phyloP scores from a whole-genome alignment of 352 stramenopile genomes.

The Plasmopara viticola region DNA sequence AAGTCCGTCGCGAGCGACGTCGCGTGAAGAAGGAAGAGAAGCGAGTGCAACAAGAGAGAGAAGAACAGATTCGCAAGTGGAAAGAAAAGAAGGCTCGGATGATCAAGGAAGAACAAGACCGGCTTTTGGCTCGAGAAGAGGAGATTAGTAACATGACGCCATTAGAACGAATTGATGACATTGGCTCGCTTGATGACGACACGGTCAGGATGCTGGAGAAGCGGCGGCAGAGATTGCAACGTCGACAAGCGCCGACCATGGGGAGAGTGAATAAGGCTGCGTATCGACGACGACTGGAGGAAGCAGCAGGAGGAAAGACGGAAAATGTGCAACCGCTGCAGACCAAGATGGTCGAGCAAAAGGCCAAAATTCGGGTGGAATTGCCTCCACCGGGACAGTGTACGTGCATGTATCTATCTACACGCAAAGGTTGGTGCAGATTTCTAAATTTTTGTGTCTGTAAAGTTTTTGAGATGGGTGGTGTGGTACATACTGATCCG shows the following conservation, averaged over 20 bases:
- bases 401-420: too few relatives aligned
- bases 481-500: slow-evolving; percentile 18
- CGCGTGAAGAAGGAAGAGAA: slow-evolving; percentile 60
- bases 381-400: slow-evolving; percentile 70
- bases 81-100: slow-evolving; percentile 54
- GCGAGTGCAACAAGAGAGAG: slow-evolving; percentile 38
- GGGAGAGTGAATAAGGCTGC: slow-evolving; percentile 71
- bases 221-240: slow-evolving; percentile 62
- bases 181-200: slow-evolving; percentile 69
- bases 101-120: slow-evolving; percentile 48
- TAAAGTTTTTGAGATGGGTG: slow-evolving; percentile 49
- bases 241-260: slow-evolving; percentile 56
- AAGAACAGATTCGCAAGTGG: slow-evolving; percentile 66
- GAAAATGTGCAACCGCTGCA: slow-evolving; percentile 68
- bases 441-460: slow-evolving; percentile 4
- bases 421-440: too few relatives aligned
- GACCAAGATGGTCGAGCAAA: slow-evolving; percentile 55
- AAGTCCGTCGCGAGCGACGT: slow-evolving; percentile 48
- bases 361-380: slow-evolving; percentile 59
- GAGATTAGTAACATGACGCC: slow-evolving; percentile 77
- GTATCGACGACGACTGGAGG: slow-evolving; percentile 67
- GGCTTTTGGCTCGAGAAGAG: slow-evolving; percentile 46
- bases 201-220: slow-evolving; percentile 68
- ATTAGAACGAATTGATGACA: slow-evolving; percentile 52
- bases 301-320: slow-evolving; percentile 70